phyloP scores from a whole-genome alignment of 1,284 basidiomycete genomes.

The Xerocomus minutiporus region DNA sequence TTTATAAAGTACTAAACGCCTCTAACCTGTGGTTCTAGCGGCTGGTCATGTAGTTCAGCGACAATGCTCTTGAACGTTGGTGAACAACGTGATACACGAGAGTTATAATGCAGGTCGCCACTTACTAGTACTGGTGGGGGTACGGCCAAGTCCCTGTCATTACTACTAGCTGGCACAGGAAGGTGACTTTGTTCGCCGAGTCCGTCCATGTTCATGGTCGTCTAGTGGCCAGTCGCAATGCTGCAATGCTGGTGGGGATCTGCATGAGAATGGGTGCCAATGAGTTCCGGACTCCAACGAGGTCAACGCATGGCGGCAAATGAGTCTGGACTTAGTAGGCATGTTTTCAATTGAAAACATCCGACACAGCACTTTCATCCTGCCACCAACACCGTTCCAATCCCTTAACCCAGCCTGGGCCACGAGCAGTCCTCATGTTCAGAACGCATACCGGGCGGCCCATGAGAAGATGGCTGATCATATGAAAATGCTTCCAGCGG shows the following conservation, averaged over 20 bases:
- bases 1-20: not conserved
- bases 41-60: slow-evolving; percentile 4
- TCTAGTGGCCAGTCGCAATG: not conserved
- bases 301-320: too few relatives aligned
- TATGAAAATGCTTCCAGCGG: not conserved
- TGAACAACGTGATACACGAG: slow-evolving; percentile 5
- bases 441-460: not conserved
- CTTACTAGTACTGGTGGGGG: slow-evolving; percentile 10
- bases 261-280: not conserved
- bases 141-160: not conserved
- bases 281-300: not conserved
- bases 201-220: slow-evolving; percentile 2
- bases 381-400: not conserved
- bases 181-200: not conserved
- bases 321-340: too few relatives aligned
- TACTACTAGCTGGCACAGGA: not conserved
- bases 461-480: not conserved
- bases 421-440: slow-evolving; percentile 20
- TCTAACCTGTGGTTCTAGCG: slow-evolving; percentile 5
- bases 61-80: slow-evolving; percentile 4
- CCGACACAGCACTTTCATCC: not conserved
- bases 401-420: slow-evolving; percentile 4
- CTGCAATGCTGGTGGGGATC: not conserved
- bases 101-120: not conserved
- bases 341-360: not conserved